phyloP scores from a whole-genome alignment of 1,139 yeast species.

The Kodamaea alishanica region DNA sequence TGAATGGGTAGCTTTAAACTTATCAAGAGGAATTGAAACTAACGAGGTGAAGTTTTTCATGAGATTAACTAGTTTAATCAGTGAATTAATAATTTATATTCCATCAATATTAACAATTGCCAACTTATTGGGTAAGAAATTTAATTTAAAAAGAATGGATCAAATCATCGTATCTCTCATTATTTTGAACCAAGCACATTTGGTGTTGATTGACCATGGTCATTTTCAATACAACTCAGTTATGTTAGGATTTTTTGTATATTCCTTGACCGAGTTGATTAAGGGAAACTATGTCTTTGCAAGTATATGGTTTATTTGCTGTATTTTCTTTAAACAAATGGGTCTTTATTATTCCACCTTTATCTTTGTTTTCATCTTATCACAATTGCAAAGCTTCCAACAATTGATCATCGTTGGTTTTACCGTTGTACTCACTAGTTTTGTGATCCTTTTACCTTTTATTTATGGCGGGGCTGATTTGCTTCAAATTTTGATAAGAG shows the following conservation, averaged over 20 bases:
- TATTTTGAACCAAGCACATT: conserved; percentile 74
- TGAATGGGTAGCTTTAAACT: conserved; percentile 70
- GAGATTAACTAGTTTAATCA: conserved; percentile 73
- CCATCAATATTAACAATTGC: conserved; percentile 77
- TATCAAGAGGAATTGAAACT: conserved; percentile 73
- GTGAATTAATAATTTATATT: conserved; percentile 70
- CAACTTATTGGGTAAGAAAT: conserved; percentile 59
- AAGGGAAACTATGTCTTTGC: conserved; percentile 64
- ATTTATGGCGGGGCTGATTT: conserved; percentile 21
- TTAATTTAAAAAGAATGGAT: conserved; percentile 59
- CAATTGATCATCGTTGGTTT: conserved; percentile 59
- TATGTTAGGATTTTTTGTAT: conserved; percentile 82
- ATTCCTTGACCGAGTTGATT: conserved; percentile 63
- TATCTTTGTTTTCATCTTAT: conserved; percentile 68
- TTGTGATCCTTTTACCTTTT: conserved; percentile 60
- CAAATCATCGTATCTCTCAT: conserved; percentile 74
- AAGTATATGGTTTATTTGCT: conserved; percentile 73
- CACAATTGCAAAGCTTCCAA: conserved; percentile 29
- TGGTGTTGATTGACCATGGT: conserved; percentile 89
- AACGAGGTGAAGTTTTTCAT: conserved; percentile 69
- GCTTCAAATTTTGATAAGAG: conserved; percentile 52
- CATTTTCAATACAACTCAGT: conserved; percentile 94
- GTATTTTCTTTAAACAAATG: conserved; percentile 92
- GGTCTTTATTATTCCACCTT: conserved; percentile 90
- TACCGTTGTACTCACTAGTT: conserved; percentile 57